Conservation (phyloP, 208 protist species). For the Porcisia deanei region DNA sequence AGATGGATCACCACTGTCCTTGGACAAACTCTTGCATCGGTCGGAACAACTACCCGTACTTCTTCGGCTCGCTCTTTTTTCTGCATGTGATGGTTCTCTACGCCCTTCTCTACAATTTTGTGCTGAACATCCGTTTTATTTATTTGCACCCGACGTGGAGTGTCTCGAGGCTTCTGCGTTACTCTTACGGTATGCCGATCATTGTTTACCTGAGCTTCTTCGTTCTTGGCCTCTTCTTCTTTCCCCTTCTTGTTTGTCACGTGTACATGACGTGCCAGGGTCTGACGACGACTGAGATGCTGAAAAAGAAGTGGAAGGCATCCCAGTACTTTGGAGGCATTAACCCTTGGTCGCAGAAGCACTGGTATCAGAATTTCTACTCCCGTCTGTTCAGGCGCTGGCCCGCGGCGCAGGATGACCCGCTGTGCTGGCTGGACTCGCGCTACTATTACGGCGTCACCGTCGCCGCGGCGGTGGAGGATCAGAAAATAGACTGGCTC, state of each 20-base stretch:
- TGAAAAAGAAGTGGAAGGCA: slow-evolving; percentile 33
- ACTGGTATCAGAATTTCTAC: slow-evolving; percentile 29
- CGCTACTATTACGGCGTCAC: slow-evolving; percentile 54
- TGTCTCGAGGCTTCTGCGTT: slow-evolving; percentile 14
- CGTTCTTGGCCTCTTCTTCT: slow-evolving; percentile 43
- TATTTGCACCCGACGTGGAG: slow-evolving; percentile 25
- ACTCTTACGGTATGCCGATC: slow-evolving; percentile 35
- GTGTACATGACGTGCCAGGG: slow-evolving; percentile 42
- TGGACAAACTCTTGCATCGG: slow-evolving; percentile 75
- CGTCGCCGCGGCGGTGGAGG: slow-evolving; percentile 41
- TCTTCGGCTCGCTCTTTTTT: slow-evolving; percentile 37
- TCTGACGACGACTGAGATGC: slow-evolving; percentile 45
- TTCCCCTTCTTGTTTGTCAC: slow-evolving; percentile 37
- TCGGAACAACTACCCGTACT: slow-evolving; percentile 60
- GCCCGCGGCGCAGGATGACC: slow-evolving; percentile 9
- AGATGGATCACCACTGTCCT: slow-evolving; percentile 68
- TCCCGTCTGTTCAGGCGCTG: slow-evolving; percentile 27
- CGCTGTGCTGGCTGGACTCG: slow-evolving; percentile 32
- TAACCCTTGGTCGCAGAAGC: slow-evolving; percentile 50
- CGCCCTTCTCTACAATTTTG: slow-evolving; percentile 38
- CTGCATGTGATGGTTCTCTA: slow-evolving; percentile 48
- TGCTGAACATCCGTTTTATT: slow-evolving; percentile 29
- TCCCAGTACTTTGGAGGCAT: slow-evolving; percentile 45
- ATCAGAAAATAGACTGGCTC: slow-evolving; percentile 42
- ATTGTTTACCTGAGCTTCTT: slow-evolving; percentile 43